Percentiles rank a stretch among this genome's conserved stretches.
These are phyloP conservation scores for Peronosclerospora sorghi DNA, from an alignment of 352 stramenopile species.

Conservation along the genomic window DNA sequence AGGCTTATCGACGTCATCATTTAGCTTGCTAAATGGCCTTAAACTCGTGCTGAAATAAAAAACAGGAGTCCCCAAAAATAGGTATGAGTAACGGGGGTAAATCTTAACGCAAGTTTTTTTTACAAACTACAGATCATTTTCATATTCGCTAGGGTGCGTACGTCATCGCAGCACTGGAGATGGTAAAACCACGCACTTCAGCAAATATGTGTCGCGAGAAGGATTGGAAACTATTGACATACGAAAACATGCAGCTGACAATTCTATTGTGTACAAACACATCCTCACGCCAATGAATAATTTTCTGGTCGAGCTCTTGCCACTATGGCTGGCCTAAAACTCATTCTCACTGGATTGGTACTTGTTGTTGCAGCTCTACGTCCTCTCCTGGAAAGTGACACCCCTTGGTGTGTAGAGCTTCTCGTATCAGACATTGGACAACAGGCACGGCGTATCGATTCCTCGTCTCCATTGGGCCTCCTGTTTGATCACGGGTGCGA, in stretches of 20 bases:
- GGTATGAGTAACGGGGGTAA: too few species aligned
- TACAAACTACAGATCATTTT: too few species aligned
- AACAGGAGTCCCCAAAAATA: too few species aligned
- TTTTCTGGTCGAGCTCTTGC: constrained; percentile 58
- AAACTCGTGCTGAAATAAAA: too few species aligned
- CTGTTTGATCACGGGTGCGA: constrained; percentile 82
- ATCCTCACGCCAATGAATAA: constrained; percentile 83
- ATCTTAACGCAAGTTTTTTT: too few species aligned
- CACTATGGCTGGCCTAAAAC: constrained; percentile 74
- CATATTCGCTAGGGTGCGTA: too few species aligned
- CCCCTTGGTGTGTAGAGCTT: constrained; percentile 57
- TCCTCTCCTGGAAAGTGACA: constrained; percentile 58
- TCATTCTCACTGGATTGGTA: constrained; percentile 64
- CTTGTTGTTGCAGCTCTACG: constrained; percentile 63
- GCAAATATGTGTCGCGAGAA: constrained; percentile 80
- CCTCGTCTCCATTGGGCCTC: constrained; percentile 66
- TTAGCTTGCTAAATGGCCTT: too few species aligned
- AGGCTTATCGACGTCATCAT: too few species aligned
- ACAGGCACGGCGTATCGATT: constrained; percentile 61
- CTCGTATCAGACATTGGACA: constrained; percentile 77
- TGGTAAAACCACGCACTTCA: constrained; percentile 81
- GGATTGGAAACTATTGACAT: constrained; percentile 74
- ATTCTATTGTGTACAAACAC: constrained; percentile 83
- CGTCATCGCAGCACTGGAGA: constrained; percentile 56
- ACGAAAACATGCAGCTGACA: constrained; percentile 77